Evolutionary conservation across 2,329 filamentous ascomycete genomes (phyloP).

Genomic region (Periconia sp.): DNA sequence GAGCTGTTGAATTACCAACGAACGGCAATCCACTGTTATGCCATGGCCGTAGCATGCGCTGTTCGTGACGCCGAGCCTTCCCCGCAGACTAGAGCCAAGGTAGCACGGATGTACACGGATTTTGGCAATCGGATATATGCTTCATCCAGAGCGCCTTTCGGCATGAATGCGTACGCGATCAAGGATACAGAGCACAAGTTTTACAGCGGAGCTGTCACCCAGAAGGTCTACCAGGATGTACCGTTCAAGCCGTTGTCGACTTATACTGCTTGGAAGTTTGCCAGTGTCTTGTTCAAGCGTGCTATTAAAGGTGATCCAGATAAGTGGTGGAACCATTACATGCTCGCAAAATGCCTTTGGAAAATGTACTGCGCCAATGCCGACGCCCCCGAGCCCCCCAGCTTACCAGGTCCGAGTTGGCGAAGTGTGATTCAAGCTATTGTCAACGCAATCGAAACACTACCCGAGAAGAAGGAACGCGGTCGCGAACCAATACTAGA

Average conservation of each 20-base stretch:
- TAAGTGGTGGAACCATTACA: conserved; percentile 68
- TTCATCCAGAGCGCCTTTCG: conserved; percentile 67
- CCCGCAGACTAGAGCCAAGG: conserved; percentile 55
- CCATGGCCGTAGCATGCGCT: conserved; percentile 67
- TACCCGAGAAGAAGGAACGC: conserved; percentile 63
- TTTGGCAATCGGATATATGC: conserved; percentile 70
- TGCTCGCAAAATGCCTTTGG: conserved; percentile 71
- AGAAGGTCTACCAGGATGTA: conserved; percentile 57
- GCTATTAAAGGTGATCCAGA: conserved; percentile 62
- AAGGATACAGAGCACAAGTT: conserved; percentile 62
- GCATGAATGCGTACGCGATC: conserved; percentile 66
- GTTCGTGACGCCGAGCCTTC: conserved; percentile 58
- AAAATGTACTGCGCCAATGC: conserved; percentile 64
- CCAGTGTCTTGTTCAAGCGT: conserved; percentile 61
- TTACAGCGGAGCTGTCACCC: conserved; percentile 53
- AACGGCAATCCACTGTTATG: conserved; percentile 76
- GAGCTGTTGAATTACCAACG: conserved; percentile 77
- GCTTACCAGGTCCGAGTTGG: conserved; percentile 29
- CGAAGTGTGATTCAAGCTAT: conserved; percentile 59
- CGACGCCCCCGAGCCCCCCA: conserved; percentile 24
- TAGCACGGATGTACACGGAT: conserved; percentile 68
- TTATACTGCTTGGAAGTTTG: conserved; percentile 67
- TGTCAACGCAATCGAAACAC: conserved; percentile 60
- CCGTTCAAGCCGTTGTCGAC: conserved; percentile 60
- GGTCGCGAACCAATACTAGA: conserved; percentile 80